Base-by-base conservation (phyloP, 345 rosid genomes). In the Populus davidiana region DNA sequence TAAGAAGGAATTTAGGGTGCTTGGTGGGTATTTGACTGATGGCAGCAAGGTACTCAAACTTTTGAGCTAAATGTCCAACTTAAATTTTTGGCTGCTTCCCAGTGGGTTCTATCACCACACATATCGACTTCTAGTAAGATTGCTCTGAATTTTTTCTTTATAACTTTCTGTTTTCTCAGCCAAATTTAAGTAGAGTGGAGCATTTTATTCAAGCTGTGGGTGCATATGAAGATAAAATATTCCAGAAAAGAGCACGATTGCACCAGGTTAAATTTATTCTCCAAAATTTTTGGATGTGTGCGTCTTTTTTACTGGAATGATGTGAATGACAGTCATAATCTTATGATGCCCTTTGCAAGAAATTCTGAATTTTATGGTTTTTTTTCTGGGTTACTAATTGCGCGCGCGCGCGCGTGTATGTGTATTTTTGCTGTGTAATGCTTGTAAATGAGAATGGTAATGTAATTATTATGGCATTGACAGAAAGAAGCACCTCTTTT, bases 121-220 rank as follows among this genome's bases (percentile, higher is more conserved):
- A 75, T 71, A 70, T 3, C 27, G 14, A 50, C 68, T 73, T 68
- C 72, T 54, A 47, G 38, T 79, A 73, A 65, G 67, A 71, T 79
- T 69, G 65, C 35, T 77, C 62, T 79, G 63, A 77, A 39, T 38
- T 72, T 6, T 33, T 67, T 14, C 18, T 5, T 33, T 64, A 0
- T 49, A 38, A 50, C 41, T 6, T 65, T 78, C 66, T 74, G 69
- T 86, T 75, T 75, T 84, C 73, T 79, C 88, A 96, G 99, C 90
- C 93, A 33, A 82, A 89, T 86, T 87, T 96, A 80, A 81, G 78
- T 29, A 82, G 86, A 70, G 95, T 96, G 77, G 99, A 93, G 84
- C 90, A 82, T 78, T 96, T 96, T 75, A 92, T 96, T 78, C 98
- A 92, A 86, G 90, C 93, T 64, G 93, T 96, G 79, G 98, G 97